These are phyloP conservation scores for Coffea eugenioides DNA, from an alignment of 257 asterid species.

Conservation along the genomic window DNA sequence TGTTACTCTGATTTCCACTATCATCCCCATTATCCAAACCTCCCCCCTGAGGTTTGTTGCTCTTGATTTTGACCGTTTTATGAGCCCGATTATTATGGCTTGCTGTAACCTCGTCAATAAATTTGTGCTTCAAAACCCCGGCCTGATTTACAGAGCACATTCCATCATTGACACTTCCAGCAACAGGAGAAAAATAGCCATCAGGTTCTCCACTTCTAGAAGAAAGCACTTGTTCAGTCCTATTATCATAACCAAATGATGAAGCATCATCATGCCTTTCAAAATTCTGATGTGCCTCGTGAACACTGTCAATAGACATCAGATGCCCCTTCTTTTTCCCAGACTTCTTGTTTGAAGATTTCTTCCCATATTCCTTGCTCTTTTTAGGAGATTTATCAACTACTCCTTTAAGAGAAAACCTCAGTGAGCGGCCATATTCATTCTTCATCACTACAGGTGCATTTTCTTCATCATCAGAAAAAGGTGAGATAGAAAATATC, in stretches of 20 bases:
- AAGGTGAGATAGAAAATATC: conserved; percentile 70
- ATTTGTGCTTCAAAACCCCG: conserved; percentile 46
- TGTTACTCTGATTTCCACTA: conserved; percentile 39
- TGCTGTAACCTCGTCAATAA: conserved; percentile 50
- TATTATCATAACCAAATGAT: conserved; percentile 34
- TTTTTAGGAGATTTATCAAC: conserved; percentile 70
- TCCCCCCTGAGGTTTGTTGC: conserved; percentile 42
- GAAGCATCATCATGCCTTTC: conserved; percentile 38
- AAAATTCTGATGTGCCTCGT: conserved; percentile 32
- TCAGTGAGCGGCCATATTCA: conserved; percentile 67
- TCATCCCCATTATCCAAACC: conserved; percentile 43
- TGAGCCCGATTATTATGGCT: conserved; percentile 43
- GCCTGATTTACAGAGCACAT: conserved; percentile 41
- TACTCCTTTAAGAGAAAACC: conserved; percentile 79
- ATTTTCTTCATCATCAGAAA: conserved; percentile 91
- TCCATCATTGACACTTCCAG: conserved; percentile 57
- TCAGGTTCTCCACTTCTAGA: conserved; percentile 43
- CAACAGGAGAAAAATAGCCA: conserved; percentile 43
- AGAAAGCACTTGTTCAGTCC: conserved; percentile 38
- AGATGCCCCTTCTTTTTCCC: conserved; percentile 58
- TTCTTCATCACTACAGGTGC: conserved; percentile 47
- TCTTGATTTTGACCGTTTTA: conserved; percentile 66
- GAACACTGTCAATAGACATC: conserved; percentile 36
- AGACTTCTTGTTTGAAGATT: conserved; percentile 61
- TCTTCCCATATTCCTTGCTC: conserved; percentile 67